Evolutionary conservation across 2,329 filamentous ascomycete genomes (phyloP), one percentile per base, ranked within the genome.

Genomic region (Phaeosphaeria sp.): DNA sequence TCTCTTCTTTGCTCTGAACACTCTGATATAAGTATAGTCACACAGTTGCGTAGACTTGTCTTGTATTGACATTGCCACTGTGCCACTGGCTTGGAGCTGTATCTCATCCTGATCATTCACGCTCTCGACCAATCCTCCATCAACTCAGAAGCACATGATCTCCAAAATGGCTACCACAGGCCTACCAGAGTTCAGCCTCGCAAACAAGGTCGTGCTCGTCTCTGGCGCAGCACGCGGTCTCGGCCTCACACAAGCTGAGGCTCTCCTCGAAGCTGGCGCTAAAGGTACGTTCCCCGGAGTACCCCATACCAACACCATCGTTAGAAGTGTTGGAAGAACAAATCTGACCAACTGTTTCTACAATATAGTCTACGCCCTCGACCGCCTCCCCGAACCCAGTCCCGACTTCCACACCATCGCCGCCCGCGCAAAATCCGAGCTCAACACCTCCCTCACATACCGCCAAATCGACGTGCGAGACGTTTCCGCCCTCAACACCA

Each of bases 381-480:
- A 91, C 73, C 81, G 86, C 33, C 82, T 90, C 22, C 79, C 83
- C 5, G 77, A 81, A 53, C 87, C 87, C 1, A 84, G 83, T 24
- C 73, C 83, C 1, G 85, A 87, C 56, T 95, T 93, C 76, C 83
- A 84, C 56, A 78, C 80, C 40, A 83, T 93, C 53, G 87, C 89
- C 51, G 80, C 84, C 61, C 84, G 86, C 51, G 90, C 90, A 40
- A 79, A 80, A 33, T 79, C 84, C 46, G 86, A 90, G 70, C 82
- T 92, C n/a, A 86, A 83, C 64, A 89, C 88, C 1, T 85, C 84
- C 48, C 78, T 95, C 44, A 83, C 87, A 52, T 96, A 96, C 81
- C 88, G 89, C 71, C 87, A 89, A 64, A 86, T 93, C 58, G 93
- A 97, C 72, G 91, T 96, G 18, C 87, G 91, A 27, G 87, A 95